phyloP scores from a whole-genome alignment of 352 stramenopile species.

The Plasmopara viticola region DNA sequence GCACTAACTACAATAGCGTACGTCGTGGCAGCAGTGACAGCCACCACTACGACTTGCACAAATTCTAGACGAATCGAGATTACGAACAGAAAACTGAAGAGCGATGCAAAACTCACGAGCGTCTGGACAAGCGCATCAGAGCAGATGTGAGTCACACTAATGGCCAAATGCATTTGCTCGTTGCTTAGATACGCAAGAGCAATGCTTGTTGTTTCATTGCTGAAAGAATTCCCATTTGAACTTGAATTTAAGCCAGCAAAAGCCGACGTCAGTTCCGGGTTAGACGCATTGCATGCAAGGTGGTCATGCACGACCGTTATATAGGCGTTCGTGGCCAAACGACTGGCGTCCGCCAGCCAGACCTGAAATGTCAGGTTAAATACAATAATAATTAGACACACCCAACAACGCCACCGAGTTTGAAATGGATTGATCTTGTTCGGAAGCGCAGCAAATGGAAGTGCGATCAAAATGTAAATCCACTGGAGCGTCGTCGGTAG shows the following conservation, averaged over 20 bases:
- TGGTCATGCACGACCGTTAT: constrained; percentile 25
- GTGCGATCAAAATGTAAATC: constrained; percentile 55
- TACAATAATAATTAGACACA: constrained; percentile 68
- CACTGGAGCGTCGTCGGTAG: constrained; percentile 55
- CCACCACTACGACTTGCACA: constrained; percentile 77
- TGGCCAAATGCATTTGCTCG: constrained; percentile 29
- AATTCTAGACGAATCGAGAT: constrained; percentile 86
- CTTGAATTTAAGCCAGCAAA: constrained; percentile 24
- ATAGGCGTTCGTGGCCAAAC: constrained; percentile 44
- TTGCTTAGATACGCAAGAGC: constrained; percentile 29
- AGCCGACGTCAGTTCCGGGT: constrained; percentile 11
- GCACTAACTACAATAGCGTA: constrained; percentile 55
- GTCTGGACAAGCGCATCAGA: constrained; percentile 55
- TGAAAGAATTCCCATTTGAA: constrained; percentile 15
- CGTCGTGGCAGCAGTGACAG: constrained; percentile 39
- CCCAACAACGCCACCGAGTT: constrained; percentile 64
- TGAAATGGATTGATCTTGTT: constrained; percentile 65
- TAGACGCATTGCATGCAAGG: constrained; percentile 35
- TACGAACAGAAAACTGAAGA: constrained; percentile 80
- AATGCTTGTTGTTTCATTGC: constrained; percentile 19
- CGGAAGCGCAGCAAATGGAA: constrained; percentile 74
- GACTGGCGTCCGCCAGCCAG: constrained; percentile 61
- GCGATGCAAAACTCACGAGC: constrained; percentile 54
- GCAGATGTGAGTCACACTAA: constrained; percentile 43
- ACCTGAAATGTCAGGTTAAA: constrained; percentile 74